phyloP scores from a whole-genome alignment of 768 basidiomycete species.

The Sarcodon aspratus region DNA sequence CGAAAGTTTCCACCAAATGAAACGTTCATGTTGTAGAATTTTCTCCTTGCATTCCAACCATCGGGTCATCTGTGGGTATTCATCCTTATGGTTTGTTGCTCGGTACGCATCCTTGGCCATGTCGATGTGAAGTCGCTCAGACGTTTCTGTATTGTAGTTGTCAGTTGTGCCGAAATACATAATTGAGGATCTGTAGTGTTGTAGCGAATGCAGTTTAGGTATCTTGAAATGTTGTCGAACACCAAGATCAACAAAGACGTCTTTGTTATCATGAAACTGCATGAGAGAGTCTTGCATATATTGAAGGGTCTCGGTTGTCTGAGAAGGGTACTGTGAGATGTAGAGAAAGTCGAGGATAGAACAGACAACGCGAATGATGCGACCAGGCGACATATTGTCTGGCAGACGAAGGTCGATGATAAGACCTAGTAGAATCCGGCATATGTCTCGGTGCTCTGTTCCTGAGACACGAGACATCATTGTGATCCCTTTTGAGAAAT shows the following conservation, averaged over 20 bases:
- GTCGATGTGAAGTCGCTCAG: conserved; percentile 7
- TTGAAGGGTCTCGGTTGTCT: conserved; percentile 18
- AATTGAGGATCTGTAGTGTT: conserved; percentile 10
- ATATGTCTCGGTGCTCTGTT: conserved; percentile 20
- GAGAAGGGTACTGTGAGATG: conserved; percentile 20
- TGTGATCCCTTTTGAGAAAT: conserved; percentile 22
- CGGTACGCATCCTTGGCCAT: conserved; percentile 1
- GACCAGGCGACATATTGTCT: background rate
- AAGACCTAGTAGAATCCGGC: background rate
- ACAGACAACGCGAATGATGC: conserved; percentile 1
- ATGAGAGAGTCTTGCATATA: conserved; percentile 15
- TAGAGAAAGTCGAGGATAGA: conserved; percentile 25
- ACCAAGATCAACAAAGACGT: conserved; percentile 22
- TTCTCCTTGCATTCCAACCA: conserved; percentile 26
- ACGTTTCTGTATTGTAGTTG: conserved; percentile 8
- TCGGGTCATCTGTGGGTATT: conserved; percentile 25
- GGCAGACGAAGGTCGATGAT: conserved; percentile 1
- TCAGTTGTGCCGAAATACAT: conserved; percentile 9
- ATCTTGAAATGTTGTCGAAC: conserved; percentile 16
- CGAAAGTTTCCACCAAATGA: conserved; percentile 11
- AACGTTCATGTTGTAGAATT: conserved; percentile 12
- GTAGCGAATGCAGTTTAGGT: conserved; percentile 11
- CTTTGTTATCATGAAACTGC: conserved; percentile 25
- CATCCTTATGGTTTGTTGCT: conserved; percentile 3
- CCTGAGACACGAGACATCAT: conserved; percentile 18